Evolutionary conservation across 108 stramenopile species (phyloP), one percentile per base, ranked within the genome.

Genomic region (Cyclotella cryptica): DNA sequence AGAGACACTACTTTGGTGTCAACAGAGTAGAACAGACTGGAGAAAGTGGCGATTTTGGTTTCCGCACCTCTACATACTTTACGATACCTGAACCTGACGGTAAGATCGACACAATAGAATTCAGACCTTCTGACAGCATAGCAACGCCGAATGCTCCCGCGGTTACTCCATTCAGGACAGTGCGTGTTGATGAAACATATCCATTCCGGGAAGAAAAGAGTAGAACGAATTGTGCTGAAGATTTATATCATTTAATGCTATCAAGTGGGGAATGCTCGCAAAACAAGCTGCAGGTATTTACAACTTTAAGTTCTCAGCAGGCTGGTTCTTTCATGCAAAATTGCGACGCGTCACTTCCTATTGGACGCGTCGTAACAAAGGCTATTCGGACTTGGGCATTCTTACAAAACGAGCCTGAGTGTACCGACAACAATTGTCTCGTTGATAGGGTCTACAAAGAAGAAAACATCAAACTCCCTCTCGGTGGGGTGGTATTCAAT

Each of bases 121-220:
- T 92, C 59, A 51, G 54, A 12, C 88, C 91, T 0, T 80, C 79
- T 28, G 72, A 66, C 51, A 85, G 85, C 1, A 73, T 90, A 0
- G 88, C 86, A 14, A 83, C 85, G 12, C 59, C 88, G 21, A 92
- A 92, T 72, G 41, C 51, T 26, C 81, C 88, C 41, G 64, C 57
- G 17, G 69, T 88, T 43, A 84, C 85, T 55, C 53, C 68, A 12
- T 74, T 86, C 26, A 62, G 75, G 17, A 90, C 89, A n/a, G 88
- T 89, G 46, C 71, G 80, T 26, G 89, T 82, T 10, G 91, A 90
- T 46, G 64, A 61, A 18, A 77, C 75, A 19, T 92, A 92, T 62
- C 89, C 89, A 28, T 92, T 92, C 51, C 85, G 89, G 59, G 80
- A 89, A 55, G 88, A 89, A 19, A 83, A 78, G 29, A 88, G 87